phyloP scores from a whole-genome alignment of 2,329 filamentous ascomycete genomes.

The Aspergillus sp. region DNA sequence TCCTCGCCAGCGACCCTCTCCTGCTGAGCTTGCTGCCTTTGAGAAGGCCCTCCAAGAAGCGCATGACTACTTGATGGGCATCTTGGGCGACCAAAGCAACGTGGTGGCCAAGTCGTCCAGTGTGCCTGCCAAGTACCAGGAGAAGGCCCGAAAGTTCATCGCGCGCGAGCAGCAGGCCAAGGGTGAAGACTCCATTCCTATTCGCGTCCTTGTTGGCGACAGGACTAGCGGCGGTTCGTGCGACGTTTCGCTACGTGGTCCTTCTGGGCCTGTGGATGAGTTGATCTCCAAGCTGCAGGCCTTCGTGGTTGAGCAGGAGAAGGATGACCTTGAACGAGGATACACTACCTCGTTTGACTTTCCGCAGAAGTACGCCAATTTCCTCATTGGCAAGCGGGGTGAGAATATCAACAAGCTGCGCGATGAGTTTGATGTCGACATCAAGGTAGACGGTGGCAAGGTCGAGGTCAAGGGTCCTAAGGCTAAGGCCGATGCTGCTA shows the following conservation, averaged over 20 bases:
- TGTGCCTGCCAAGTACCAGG: constrained; percentile 55
- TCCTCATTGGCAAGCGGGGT: constrained; percentile 62
- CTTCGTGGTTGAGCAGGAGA: constrained; percentile 81
- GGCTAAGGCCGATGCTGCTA: constrained; percentile 84
- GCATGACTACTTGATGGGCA: constrained; percentile 48
- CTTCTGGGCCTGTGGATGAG: constrained; percentile 62
- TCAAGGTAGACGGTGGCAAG: constrained; percentile 89
- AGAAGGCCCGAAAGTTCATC: constrained; percentile 56
- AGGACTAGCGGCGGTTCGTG: constrained; percentile 20
- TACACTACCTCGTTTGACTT: constrained; percentile 85
- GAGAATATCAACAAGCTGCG: constrained; percentile 64
- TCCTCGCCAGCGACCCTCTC: constrained; percentile 50
- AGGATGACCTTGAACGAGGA: constrained; percentile 88
- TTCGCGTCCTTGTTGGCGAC: constrained; percentile 49
- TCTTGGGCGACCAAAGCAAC: constrained; percentile 49
- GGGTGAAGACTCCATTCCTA: constrained; percentile 47
- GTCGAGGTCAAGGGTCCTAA: constrained; percentile 94
- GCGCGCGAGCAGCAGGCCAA: constrained; percentile 49
- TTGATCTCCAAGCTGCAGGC: constrained; percentile 65
- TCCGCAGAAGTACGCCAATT: constrained; percentile 88
- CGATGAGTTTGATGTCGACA: constrained; percentile 64
- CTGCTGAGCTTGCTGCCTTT: constrained; percentile 50
- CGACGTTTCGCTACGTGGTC: constrained; percentile 68
- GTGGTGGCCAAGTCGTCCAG: constrained; percentile 50
- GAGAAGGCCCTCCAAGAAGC: constrained; percentile 53